phyloP scores from a whole-genome alignment of 768 basidiomycete species.

The Leccinum rimulosum region DNA sequence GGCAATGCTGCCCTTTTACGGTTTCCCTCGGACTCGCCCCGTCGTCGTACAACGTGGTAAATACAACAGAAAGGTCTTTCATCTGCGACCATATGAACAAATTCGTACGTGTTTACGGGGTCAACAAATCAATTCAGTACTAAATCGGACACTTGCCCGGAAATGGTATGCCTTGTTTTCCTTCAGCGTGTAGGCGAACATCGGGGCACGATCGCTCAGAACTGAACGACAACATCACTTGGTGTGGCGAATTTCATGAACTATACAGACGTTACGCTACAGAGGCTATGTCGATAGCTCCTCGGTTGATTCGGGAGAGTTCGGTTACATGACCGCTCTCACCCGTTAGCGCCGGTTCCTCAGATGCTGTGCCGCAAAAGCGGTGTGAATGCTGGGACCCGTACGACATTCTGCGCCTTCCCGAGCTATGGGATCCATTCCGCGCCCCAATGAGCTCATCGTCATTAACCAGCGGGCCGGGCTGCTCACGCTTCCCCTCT shows the following conservation, averaged over 20 bases:
- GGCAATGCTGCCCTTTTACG: neutral
- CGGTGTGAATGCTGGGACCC: conserved; percentile 20
- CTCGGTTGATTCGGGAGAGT: neutral
- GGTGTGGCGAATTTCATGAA: neutral
- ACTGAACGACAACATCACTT: neutral
- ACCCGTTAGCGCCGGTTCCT: neutral
- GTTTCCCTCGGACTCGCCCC: neutral
- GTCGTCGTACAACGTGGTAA: neutral
- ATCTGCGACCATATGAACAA: conserved; percentile 9
- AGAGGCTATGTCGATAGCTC: conserved; percentile 3
- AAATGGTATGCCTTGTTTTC: conserved; percentile 24
- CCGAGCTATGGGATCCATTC: neutral
- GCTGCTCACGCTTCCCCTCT: neutral
- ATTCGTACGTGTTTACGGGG: conserved; percentile 2
- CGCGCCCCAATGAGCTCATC: conserved; percentile 2
- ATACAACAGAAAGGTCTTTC: neutral
- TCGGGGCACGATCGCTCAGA: neutral
- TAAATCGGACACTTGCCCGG: conserved; percentile 9
- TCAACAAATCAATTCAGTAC: conserved; percentile 1
- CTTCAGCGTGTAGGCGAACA: neutral
- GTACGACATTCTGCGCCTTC: conserved; percentile 19
- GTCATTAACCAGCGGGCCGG: neutral
- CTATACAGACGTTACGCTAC: neutral
- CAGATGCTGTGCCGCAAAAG: conserved; percentile 24
- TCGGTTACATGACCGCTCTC: neutral